Conservation (phyloP, 2,329 filamentous ascomycete species). For the Penicillium sp. region DNA sequence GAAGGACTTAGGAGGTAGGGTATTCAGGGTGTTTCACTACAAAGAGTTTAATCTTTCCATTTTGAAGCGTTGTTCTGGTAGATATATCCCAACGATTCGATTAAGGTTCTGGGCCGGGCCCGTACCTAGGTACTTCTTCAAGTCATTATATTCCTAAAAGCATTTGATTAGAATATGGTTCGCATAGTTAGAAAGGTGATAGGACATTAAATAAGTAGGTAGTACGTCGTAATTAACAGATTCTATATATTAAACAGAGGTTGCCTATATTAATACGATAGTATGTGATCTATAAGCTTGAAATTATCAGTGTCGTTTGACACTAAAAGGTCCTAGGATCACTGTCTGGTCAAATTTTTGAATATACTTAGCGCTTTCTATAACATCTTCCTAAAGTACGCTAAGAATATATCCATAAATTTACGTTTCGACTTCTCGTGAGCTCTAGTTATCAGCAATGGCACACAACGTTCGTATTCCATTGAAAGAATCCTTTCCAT, state of each 20-base stretch:
- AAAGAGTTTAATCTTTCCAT: conserved; percentile 23
- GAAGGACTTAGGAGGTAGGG: conserved; percentile 15
- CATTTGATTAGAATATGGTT: conserved; percentile 15
- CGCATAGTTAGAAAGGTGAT: conserved; percentile 12
- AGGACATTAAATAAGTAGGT: conserved; percentile 13
- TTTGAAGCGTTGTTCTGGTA: conserved; percentile 16
- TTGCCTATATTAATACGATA: conserved; percentile 4
- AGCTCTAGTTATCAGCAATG: too few species aligned
- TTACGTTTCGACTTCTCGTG: too few species aligned
- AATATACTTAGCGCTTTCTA: too few species aligned
- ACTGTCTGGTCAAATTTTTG: too few species aligned
- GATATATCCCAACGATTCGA: conserved; percentile 16
- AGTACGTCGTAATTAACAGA: conserved; percentile 13
- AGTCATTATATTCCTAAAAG: conserved; percentile 20
- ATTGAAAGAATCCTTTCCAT: too few species aligned
- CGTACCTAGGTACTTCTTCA: too few species aligned
- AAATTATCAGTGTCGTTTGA: too few species aligned
- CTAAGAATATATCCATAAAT: too few species aligned
- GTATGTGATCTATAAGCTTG: conserved; percentile 1
- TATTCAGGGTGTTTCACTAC: conserved; percentile 22
- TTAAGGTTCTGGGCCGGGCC: conserved; percentile 16
- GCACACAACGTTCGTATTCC: too few species aligned
- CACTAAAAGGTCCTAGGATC: too few species aligned
- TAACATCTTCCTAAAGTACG: too few species aligned
- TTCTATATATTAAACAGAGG: conserved; percentile 12